Base-by-base conservation (phyloP, 768 basidiomycete species). In the Stropharia rugosoannulata region DNA sequence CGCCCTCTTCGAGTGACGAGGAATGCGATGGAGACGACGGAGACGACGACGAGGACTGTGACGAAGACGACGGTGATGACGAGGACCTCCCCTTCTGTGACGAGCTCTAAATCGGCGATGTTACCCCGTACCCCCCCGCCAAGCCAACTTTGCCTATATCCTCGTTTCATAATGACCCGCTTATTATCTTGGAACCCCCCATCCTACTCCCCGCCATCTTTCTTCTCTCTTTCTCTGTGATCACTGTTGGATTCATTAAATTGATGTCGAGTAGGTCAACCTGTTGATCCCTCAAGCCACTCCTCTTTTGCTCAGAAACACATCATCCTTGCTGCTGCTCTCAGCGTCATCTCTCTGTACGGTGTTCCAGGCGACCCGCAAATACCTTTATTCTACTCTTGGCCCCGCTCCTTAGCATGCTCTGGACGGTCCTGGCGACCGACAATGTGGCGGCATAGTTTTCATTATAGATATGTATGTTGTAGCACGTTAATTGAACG, bases 61-160 rank as follows among this genome's bases (percentile, higher is more conserved):
- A 45, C 55, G 55, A 59, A 35, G 39, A 48, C 12, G 52, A 51
- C 22, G 43, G 37, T n/a, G 59, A 57, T 27, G 50, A 57, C 48
- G 61, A 59, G 27, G 56, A 67, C 57, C 58, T 67, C 40, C 66
- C 66, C 19, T 67, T 58, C 61, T 67, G 66, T 48, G 66, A 67
- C 32, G 66, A 67, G 56, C 46, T 65, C 36, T 64, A 47, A 61
- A 41, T 19, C 42, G 37, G 11, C 37, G 51, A 32, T 53, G 25
- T 41, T 13, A 43, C 51, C 37, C 51, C 16, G 12, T 32, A 2
- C 10, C n/a, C 41, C 38, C 15, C 37, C 22, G 10, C 49, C 16
- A 18, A 29, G 10, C 32, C 29, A 43, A 35, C n/a, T n/a, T n/a
- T n/a, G n/a, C 22, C 29, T 29, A 41, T 41, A 35, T 35, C 51